Percentiles rank a stretch among this genome's conserved stretches.
phyloP scores from a whole-genome alignment of 163 green algal genomes.

The Scenedesmus sp. region DNA sequence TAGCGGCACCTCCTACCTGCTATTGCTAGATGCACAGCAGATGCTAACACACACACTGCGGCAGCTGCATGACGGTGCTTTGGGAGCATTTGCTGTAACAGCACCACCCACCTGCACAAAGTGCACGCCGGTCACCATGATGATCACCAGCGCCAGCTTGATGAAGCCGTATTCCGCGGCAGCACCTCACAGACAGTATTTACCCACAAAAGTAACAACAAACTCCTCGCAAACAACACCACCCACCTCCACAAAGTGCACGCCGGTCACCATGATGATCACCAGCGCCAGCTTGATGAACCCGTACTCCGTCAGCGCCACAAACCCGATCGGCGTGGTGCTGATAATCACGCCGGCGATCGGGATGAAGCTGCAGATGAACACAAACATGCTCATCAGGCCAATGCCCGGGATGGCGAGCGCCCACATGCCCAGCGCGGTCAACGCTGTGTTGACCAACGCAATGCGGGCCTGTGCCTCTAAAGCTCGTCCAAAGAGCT shows the following conservation, averaged over 20 bases:
- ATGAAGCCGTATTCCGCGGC: slow-evolving; percentile 92
- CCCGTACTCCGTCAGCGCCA: slow-evolving; percentile 96
- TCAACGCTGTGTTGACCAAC: slow-evolving; percentile 92
- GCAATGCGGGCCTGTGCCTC: slow-evolving; percentile 94
- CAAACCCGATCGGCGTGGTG: slow-evolving; percentile 95
- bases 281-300: slow-evolving; percentile 93
- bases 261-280: slow-evolving; percentile 90
- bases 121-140: slow-evolving; percentile 72
- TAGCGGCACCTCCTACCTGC: no score
- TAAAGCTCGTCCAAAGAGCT: slow-evolving; percentile 94
- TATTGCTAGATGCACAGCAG: no score
- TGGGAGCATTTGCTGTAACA: no score
- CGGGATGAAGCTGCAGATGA: slow-evolving; percentile 97
- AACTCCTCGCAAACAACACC: slow-evolving; percentile 6
- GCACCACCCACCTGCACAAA: slow-evolving; percentile 91
- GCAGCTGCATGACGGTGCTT: no score
- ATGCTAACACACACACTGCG: not conserved
- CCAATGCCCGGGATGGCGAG: slow-evolving; percentile 90
- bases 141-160: not conserved
- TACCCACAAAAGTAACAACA: no score
- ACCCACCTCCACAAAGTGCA: slow-evolving; percentile 96
- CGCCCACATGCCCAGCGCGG: slow-evolving; percentile 87
- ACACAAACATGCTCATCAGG: slow-evolving; percentile 94
- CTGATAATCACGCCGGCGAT: slow-evolving; percentile 96
- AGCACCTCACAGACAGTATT: no score